Evolutionary conservation across 371 early-diverging fungal genomes (phyloP).

Genomic region (Funneliformis caledonium): DNA sequence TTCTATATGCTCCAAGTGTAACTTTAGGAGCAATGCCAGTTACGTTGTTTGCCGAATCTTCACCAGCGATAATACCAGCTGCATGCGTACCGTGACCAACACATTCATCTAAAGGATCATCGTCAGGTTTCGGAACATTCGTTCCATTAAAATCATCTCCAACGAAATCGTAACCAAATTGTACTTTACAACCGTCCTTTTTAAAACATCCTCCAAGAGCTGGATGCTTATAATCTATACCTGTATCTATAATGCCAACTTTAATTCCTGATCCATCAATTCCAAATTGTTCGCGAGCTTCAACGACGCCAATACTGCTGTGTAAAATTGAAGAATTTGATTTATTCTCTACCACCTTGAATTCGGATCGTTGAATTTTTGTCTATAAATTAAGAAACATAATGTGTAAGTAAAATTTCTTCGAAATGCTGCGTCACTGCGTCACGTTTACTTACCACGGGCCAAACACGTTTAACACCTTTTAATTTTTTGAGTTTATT

Average conservation of each 20-base stretch:
- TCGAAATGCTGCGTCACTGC: not conserved
- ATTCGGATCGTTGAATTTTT: no score
- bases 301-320: no score
- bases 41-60: slow-evolving; percentile 47
- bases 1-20: slow-evolving; percentile 60
- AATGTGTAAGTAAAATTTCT: no score
- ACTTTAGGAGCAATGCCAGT: slow-evolving; percentile 67
- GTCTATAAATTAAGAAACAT: no score
- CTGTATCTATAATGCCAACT: slow-evolving; percentile 59
- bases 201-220: slow-evolving; percentile 60
- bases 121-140: slow-evolving; percentile 50
- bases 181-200: slow-evolving; percentile 50
- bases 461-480: slow-evolving; percentile 48
- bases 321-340: no score
- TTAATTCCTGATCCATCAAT: no score
- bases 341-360: no score
- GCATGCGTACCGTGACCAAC: slow-evolving; percentile 66
- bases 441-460: slow-evolving; percentile 39
- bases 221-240: slow-evolving; percentile 60
- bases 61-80: slow-evolving; percentile 63
- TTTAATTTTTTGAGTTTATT: slow-evolving; percentile 43
- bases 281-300: no score
- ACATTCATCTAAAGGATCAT: slow-evolving; percentile 60
- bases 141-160: slow-evolving; percentile 38
- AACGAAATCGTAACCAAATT: slow-evolving; percentile 56